Base-by-base conservation (phyloP, 768 basidiomycete species). In the Daedalea quercina region DNA sequence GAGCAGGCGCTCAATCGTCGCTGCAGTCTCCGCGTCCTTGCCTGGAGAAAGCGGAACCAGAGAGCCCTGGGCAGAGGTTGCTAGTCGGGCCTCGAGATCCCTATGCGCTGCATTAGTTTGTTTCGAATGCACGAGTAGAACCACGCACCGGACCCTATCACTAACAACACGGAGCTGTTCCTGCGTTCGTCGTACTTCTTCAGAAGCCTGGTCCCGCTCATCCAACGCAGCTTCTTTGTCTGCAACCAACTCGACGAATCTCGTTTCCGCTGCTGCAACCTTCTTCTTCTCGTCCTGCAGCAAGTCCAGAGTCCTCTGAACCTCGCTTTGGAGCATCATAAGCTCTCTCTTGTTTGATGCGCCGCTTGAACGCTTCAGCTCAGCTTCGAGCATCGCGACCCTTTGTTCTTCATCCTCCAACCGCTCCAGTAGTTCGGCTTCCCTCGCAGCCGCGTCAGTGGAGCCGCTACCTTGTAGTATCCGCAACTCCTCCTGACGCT, bases 331-430 rank as follows among this genome's bases (percentile, higher is more conserved):
- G 9, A 69, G 22, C 48, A 61, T 52, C 1, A 48, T 25, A 9
- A 57, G 33, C 17, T 58, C 60, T 12, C 54, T 53, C 42, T 52
- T 55, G n/a, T 54, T 55, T 11, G 40, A 11, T 11, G 28, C 51
- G 43, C 73, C 65, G 22, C 73, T 67, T n/a, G 70, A 62, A 26
- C 74, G 74, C 22, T 69, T 64, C 2, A 79, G 61, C 65, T 79
- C 66, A 43, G 64, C 67, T 61, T 86, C 81, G 52, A 88, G 61
- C 2, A 79, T 75, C 2, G 69, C 67, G 33, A 87, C 82, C 66
- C 81, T 85, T 4, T 78, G 80, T 45, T 82, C 82, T 56, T 89
- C 85, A 60, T 86, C 84, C 42, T 89, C 85, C 25, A 90, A 80
- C 57, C 87, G 73, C 65, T 76, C 73, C 63, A 84, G 55, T 25